Percentiles rank a stretch among this genome's conserved stretches.
phyloP scores from a whole-genome alignment of 257 asterid genomes.

The Solanum paucissectum region DNA sequence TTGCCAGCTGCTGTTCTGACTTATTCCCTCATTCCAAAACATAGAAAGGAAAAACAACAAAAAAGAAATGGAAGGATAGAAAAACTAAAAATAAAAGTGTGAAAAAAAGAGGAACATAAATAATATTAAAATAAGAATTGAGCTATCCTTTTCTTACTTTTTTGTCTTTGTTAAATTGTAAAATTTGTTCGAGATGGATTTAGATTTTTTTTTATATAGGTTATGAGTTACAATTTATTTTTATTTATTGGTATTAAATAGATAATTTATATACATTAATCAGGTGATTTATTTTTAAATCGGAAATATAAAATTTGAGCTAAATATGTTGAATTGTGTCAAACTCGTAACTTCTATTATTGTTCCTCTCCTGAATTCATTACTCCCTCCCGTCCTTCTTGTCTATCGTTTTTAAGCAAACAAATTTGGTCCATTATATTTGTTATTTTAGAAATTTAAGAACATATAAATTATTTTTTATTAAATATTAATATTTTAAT shows the following conservation, averaged over 20 bases:
- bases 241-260: not conserved
- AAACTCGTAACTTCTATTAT: not conserved
- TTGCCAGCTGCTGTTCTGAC: not conserved
- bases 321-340: not conserved
- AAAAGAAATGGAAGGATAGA: not conserved
- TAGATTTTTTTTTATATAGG: too few relatives aligned
- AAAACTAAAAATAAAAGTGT: not conserved
- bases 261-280: not conserved
- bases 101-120: not conserved
- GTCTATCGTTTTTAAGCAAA: not conserved
- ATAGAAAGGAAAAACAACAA: not conserved
- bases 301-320: not conserved
- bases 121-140: not conserved
- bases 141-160: not conserved
- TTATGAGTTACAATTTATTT: not conserved
- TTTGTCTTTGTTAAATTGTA: not conserved
- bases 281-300: not conserved
- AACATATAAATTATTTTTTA: not conserved
- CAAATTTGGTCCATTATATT: not conserved
- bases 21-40: not conserved
- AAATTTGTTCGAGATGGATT: not conserved
- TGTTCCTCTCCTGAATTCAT: not conserved
- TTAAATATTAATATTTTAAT: not conserved
- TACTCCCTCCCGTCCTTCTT: not conserved
- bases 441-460: not conserved